Evolutionary conservation across 768 basidiomycete species (phyloP).

Genomic region (Leccinum obscurum): DNA sequence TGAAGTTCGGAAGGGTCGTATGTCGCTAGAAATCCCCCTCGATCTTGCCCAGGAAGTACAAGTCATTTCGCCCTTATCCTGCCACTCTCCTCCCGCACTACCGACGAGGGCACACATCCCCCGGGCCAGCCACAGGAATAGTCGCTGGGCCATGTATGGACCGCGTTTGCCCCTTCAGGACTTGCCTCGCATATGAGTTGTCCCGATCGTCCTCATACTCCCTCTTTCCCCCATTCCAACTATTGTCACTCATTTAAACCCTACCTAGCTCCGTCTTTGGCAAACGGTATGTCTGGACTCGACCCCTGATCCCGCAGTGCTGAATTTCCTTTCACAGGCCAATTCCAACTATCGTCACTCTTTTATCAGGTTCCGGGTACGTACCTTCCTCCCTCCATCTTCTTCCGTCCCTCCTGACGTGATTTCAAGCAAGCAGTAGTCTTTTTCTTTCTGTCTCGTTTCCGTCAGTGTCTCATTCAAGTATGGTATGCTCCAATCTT

Average conservation of each 20-base stretch:
- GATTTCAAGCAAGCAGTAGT: no score
- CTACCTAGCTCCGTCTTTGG: neutral
- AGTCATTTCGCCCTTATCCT: neutral
- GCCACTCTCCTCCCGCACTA: constrained; percentile 1
- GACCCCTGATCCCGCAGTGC: neutral
- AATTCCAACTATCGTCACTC: no score
- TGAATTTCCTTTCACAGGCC: neutral
- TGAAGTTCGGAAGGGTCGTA: neutral
- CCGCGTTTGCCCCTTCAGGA: neutral
- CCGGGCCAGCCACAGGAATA: constrained; percentile 1
- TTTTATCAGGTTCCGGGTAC: no score
- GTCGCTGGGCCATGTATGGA: constrained; percentile 1
- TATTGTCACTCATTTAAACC: constrained; percentile 20
- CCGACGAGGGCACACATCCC: constrained; percentile 5
- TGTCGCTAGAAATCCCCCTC: neutral
- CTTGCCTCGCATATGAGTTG: constrained; percentile 4
- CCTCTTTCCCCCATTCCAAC: constrained; percentile 3
- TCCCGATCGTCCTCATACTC: neutral
- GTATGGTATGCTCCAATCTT: no score
- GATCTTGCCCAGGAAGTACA: neutral
- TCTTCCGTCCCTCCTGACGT: no score
- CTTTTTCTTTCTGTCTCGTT: no score
- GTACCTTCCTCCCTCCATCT: no score
- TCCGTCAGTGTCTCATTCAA: no score
- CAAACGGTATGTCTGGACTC: constrained; percentile 5